Evolutionary conservation across 495 filamentous ascomycete species (phyloP).

Genomic region (Hypoxylon perforatum): DNA sequence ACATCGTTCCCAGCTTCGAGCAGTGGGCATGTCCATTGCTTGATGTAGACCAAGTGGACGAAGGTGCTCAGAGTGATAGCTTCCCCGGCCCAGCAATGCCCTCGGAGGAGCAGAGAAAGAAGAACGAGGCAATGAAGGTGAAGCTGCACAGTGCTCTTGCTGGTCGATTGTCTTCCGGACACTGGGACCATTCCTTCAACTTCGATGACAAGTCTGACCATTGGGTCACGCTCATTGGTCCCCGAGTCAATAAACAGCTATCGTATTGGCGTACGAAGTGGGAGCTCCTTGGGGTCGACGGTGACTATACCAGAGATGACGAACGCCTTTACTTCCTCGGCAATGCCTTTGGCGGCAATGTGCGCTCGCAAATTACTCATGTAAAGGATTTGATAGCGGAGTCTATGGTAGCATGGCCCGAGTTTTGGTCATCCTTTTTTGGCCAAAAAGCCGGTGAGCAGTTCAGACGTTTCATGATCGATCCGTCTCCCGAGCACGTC

Average conservation of each 20-base stretch:
- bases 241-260: slow-evolving; percentile 28
- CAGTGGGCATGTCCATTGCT: slow-evolving; percentile 32
- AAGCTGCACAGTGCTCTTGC: slow-evolving; percentile 27
- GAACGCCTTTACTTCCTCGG: slow-evolving; percentile 46
- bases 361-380: slow-evolving; percentile 49
- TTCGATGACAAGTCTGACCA: slow-evolving; percentile 34
- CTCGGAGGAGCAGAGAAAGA: slow-evolving; percentile 19
- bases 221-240: slow-evolving; percentile 37
- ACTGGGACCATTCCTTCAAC: slow-evolving; percentile 36
- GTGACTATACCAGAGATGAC: not conserved
- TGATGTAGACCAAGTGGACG: slow-evolving; percentile 9
- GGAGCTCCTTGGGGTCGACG: slow-evolving; percentile 1
- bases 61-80: not conserved
- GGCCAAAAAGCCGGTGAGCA: slow-evolving; percentile 32
- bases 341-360: slow-evolving; percentile 49
- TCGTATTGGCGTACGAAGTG: slow-evolving; percentile 41
- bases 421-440: slow-evolving; percentile 42
- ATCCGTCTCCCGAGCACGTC: slow-evolving; percentile 12
- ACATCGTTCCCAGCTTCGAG: slow-evolving; percentile 14
- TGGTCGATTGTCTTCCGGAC: slow-evolving; percentile 15
- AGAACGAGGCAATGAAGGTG: slow-evolving; percentile 12
- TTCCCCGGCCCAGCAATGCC: slow-evolving; percentile 19
- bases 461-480: slow-evolving; percentile 28
- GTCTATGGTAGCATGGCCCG: slow-evolving; percentile 46
- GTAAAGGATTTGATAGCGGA: slow-evolving; percentile 47